A percentile compares a stretch with the other conserved stretches of the same genome.
phyloP scores from a whole-genome alignment of 371 early-diverging fungal genomes.

The Rhizomucor pusillus region DNA sequence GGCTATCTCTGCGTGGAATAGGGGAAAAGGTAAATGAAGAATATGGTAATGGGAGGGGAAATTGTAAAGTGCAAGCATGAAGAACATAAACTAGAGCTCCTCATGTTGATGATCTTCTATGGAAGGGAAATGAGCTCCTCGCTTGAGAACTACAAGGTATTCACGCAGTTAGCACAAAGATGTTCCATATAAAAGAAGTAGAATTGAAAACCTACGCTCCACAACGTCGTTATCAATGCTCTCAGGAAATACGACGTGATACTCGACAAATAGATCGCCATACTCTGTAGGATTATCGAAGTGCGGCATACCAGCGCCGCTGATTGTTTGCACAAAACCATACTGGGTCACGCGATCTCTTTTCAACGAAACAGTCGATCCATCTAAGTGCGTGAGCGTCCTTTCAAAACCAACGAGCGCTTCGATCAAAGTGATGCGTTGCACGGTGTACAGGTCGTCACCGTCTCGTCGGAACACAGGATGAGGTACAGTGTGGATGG shows the following conservation, averaged over 20 bases:
- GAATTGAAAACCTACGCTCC: conserved; percentile 27
- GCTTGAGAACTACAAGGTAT: conserved; percentile 14
- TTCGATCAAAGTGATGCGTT: conserved; percentile 80
- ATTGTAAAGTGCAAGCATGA: no score
- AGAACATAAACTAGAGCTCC: conserved; percentile 8
- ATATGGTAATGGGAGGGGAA: no score
- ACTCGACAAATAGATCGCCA: conserved; percentile 90
- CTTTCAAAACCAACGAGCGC: conserved; percentile 89
- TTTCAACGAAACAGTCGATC: conserved; percentile 59
- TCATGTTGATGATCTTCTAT: conserved; percentile 4
- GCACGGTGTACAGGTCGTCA: conserved; percentile 78
- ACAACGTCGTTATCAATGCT: conserved; percentile 37
- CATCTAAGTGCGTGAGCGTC: conserved; percentile 83
- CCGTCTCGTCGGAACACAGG: conserved; percentile 78
- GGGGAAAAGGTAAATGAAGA: conserved; percentile 1
- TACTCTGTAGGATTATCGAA: conserved; percentile 59
- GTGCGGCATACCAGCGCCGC: conserved; percentile 83
- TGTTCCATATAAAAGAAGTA: background rate
- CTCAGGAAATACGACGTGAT: conserved; percentile 86
- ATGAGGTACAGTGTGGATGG: conserved; percentile 78
- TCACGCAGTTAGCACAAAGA: background rate
- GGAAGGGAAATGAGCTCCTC: conserved; percentile 21
- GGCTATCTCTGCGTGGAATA: conserved; percentile 6
- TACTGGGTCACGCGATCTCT: conserved; percentile 67
- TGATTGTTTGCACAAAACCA: conserved; percentile 72